phyloP scores from a whole-genome alignment of 805 yeast species.

The Candida pseudofarinosa region DNA sequence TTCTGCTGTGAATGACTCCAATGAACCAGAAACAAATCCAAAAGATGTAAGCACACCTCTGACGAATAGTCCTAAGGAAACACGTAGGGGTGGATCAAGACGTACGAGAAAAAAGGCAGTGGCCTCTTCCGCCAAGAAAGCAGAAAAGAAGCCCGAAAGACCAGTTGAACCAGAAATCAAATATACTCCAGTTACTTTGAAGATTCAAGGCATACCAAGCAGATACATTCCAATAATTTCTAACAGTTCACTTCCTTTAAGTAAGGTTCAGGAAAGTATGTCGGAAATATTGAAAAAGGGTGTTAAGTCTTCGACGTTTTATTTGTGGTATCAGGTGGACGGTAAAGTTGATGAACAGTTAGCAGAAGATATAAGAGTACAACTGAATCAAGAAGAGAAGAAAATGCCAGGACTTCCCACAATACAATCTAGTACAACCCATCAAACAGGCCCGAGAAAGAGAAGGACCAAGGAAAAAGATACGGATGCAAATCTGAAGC shows the following conservation, averaged over 20 bases:
- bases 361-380: constrained; percentile 61
- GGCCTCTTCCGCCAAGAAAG: constrained; percentile 7
- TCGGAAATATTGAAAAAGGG: constrained; percentile 56
- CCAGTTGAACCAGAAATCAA: constrained; percentile 44
- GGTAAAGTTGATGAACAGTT: constrained; percentile 64
- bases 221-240: constrained; percentile 60
- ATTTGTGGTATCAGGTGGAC: constrained; percentile 82
- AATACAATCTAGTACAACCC: constrained; percentile 8
- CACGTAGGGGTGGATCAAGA: constrained; percentile 4
- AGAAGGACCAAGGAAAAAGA: constrained; percentile 28
- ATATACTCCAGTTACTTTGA: constrained; percentile 63
- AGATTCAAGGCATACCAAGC: constrained; percentile 59
- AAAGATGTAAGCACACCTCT: constrained; percentile 8
- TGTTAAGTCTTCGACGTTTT: constrained; percentile 52
- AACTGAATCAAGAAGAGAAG: constrained; percentile 52
- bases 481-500: constrained; percentile 14
- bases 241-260: constrained; percentile 59
- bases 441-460: constrained; percentile 23
- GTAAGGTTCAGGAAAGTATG: constrained; percentile 61
- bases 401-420: constrained; percentile 34
- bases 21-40: constrained; percentile 6
- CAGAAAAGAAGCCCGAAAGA: constrained; percentile 18
- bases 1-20: neutral
- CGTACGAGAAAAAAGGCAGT: constrained; percentile 5
- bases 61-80: constrained; percentile 12